phyloP scores from a whole-genome alignment of 768 basidiomycete genomes.

The Postia placenta region DNA sequence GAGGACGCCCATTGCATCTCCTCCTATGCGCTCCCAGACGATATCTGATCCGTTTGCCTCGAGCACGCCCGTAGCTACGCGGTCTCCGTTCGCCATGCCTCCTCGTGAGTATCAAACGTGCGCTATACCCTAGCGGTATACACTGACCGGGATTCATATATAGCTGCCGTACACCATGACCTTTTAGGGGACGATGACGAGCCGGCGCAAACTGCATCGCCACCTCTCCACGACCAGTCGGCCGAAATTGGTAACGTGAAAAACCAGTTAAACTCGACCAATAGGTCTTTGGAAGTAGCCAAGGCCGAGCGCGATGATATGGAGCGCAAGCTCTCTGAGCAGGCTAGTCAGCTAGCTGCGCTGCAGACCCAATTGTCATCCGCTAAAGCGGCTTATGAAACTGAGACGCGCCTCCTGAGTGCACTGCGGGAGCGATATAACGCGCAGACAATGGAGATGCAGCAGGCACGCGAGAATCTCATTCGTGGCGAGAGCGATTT shows the following conservation, averaged over 20 bases:
- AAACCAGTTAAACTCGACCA: constrained; percentile 81
- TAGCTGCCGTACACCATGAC: constrained; percentile 32
- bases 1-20: constrained; percentile 10
- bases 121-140: background rate
- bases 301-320: constrained; percentile 60
- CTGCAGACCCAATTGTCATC: constrained; percentile 79
- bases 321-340: constrained; percentile 59
- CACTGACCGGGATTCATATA: no score
- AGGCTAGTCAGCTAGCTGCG: constrained; percentile 69
- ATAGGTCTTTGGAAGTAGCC: constrained; percentile 57
- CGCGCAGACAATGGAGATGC: constrained; percentile 65
- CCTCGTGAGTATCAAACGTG: constrained; percentile 11
- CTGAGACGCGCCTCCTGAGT: constrained; percentile 65
- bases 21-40: constrained; percentile 10
- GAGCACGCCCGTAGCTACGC: constrained; percentile 48
- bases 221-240: constrained; percentile 63
- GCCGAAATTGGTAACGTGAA: constrained; percentile 84
- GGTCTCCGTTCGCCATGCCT: constrained; percentile 16
- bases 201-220: constrained; percentile 33
- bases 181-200: constrained; percentile 76
- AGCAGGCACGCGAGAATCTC: constrained; percentile 67
- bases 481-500: constrained; percentile 91
- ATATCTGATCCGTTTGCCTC: constrained; percentile 17
- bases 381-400: constrained; percentile 82
- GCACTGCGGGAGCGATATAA: constrained; percentile 64